phyloP scores from a whole-genome alignment of 805 yeast species.

The Ogataea ganodermae region DNA sequence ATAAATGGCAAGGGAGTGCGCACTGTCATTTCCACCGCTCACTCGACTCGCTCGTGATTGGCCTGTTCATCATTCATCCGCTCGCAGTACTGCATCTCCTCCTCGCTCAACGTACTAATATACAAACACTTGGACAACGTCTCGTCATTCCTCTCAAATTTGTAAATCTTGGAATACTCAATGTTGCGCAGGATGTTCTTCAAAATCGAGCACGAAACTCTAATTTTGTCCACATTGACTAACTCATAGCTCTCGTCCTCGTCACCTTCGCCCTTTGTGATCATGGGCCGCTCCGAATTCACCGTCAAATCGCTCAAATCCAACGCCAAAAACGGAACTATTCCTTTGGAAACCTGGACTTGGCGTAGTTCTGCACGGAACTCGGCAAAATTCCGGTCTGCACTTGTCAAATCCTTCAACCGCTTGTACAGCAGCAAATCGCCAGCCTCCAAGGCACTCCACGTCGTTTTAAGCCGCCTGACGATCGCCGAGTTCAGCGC shows the following conservation, averaged over 20 bases:
- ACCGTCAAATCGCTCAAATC: conserved; percentile 80
- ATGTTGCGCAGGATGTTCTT: conserved; percentile 76
- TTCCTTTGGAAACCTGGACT: conserved; percentile 66
- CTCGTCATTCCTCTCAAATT: conserved; percentile 56
- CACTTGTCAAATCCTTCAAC: conserved; percentile 71
- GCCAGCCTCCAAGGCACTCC: conserved; percentile 72
- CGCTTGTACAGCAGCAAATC: conserved; percentile 68
- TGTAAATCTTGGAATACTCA: conserved; percentile 79
- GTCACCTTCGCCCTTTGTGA: conserved; percentile 36
- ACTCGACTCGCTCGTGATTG: neutral
- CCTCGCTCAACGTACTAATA: conserved; percentile 69
- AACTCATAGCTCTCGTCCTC: conserved; percentile 39
- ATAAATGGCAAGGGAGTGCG: no score
- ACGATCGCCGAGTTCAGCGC: conserved; percentile 74
- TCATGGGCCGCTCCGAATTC: conserved; percentile 64
- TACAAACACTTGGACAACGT: conserved; percentile 82
- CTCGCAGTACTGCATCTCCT: conserved; percentile 59
- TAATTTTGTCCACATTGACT: conserved; percentile 77
- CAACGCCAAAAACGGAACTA: conserved; percentile 88
- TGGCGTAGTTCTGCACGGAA: conserved; percentile 61
- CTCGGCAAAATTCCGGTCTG: conserved; percentile 68
- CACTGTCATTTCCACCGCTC: no score
- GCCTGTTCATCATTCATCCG: neutral
- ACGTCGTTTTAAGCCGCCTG: conserved; percentile 62
- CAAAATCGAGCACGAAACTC: conserved; percentile 73